Base-by-base conservation (phyloP, 2,329 filamentous ascomycete species). In the Byssothecium circinans region DNA sequence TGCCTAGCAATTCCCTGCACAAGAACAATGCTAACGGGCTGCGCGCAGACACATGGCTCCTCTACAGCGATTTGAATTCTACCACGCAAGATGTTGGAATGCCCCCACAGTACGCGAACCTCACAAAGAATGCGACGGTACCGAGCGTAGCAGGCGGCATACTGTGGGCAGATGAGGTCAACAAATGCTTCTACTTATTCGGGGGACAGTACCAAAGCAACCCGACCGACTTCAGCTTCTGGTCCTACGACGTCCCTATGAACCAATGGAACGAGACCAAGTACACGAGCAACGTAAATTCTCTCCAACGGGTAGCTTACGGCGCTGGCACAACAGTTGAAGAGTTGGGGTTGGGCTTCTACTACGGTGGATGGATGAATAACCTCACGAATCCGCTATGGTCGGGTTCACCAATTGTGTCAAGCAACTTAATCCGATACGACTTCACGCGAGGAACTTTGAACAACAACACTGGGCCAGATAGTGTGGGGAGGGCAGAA, bases 121-220 rank as follows among this genome's bases (percentile, higher is more conserved):
- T 85, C 8, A 78, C 77, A 30, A 86, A 86, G 62, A 82, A 83
- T 49, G 69, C 69, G 14, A 75, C 77, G 2, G 73, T 85, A n/a
- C 83, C 83, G 0, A 69, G 71, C 50, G 68, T 79, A 7, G 67
- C 69, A 35, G 74, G 77, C 20, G 76, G 75, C 10, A 62, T 78
- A 2, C 68, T 86, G 11, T 86, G 83, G 83, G 72, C 76, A 7
- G 84, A 86, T 61, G 71, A 77, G 20, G 74, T 82, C 32, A 86
- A 87, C 68, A 84, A 85, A 61, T 74, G 78, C 35, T 77, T 87
- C 41, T 86, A 84, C 60, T 72, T 83, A 2, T 86, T 80, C 57
- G 84, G 83, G 10, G 84, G 84, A 37, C 79, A 85, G 52, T 81
- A 78, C 48, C 61, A 60, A 30, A 52, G 32, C 34, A 53, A 72